Evolutionary conservation across 1,284 basidiomycete genomes (phyloP).

Genomic region (Thecaphora thlaspeos): DNA sequence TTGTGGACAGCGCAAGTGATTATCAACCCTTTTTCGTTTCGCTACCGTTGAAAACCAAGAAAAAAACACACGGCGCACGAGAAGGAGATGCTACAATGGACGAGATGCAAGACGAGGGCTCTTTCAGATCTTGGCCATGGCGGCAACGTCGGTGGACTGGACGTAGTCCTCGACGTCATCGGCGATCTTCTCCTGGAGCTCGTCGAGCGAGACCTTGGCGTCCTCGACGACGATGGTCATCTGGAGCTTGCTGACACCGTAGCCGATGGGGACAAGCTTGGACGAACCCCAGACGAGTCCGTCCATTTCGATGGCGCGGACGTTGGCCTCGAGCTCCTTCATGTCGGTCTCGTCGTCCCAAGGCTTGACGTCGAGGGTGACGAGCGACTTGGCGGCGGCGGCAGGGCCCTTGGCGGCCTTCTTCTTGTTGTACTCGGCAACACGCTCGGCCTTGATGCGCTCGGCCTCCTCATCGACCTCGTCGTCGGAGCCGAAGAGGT

Average conservation of each 20-base stretch:
- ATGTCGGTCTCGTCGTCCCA: constrained; percentile 99
- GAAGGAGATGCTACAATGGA: no score
- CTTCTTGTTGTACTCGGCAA: constrained; percentile 88
- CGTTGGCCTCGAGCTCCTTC: constrained; percentile 75
- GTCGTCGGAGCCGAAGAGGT: constrained; percentile 88
- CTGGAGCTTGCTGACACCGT: constrained; percentile 87
- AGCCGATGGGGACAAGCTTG: constrained; percentile 90
- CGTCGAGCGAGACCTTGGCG: constrained; percentile 89
- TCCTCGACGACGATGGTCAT: constrained; percentile 95
- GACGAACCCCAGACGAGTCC: constrained; percentile 87
- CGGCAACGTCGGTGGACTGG: constrained; percentile 76
- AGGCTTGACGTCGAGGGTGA: constrained; percentile 95
- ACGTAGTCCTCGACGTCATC: constrained; percentile 83
- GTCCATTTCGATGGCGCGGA: constrained; percentile 82
- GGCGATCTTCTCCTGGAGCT: constrained; percentile 69
- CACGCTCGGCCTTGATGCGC: constrained; percentile 88
- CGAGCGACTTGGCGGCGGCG: constrained; percentile 71
- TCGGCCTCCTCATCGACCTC: constrained; percentile 92
- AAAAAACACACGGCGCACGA: no score
- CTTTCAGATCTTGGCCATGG: constrained; percentile 57
- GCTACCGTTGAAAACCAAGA: no score
- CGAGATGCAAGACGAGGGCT: no score
- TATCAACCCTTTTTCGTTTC: no score
- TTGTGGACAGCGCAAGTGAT: no score
- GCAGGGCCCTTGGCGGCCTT: constrained; percentile 81